A percentile compares a stretch with the other conserved stretches of the same genome.
These are phyloP conservation scores for Epithemia pelagica DNA, from an alignment of 108 stramenopile species.

Conservation along the genomic window DNA sequence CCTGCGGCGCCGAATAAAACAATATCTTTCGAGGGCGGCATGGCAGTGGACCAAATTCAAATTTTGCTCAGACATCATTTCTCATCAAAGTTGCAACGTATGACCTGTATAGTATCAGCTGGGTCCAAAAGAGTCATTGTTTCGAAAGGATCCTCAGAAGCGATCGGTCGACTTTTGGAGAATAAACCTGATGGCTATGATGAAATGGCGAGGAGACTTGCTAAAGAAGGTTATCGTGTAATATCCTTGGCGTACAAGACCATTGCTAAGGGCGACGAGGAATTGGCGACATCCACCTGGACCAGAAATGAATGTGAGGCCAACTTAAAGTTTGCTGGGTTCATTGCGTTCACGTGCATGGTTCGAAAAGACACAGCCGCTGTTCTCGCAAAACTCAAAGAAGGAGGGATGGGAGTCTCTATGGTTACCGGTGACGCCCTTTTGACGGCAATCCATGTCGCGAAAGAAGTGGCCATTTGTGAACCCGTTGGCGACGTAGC, in stretches of 20 bases:
- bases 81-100: conserved; percentile 93
- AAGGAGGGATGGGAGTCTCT: conserved; percentile 84
- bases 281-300: conserved; percentile 43
- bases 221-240: conserved; percentile 88
- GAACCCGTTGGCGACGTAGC: conserved; percentile 31
- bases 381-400: conserved; percentile 68
- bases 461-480: conserved; percentile 85
- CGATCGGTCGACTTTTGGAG: conserved; percentile 68
- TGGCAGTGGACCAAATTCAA: conserved; percentile 45
- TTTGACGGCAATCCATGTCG: conserved; percentile 93
- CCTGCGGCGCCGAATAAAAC: conserved; percentile 28
- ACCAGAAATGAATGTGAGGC: conserved; percentile 64
- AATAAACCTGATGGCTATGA: conserved; percentile 68
- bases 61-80: conserved; percentile 93
- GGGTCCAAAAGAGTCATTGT: conserved; percentile 62
- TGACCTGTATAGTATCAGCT: conserved; percentile 89
- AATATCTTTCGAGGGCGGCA: conserved; percentile 15
- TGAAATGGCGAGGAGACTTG: conserved; percentile 55
- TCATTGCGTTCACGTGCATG: conserved; percentile 93
- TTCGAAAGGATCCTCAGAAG: conserved; percentile 96
- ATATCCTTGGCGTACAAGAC: conserved; percentile 89
- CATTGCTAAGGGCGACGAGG: conserved; percentile 24
- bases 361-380: conserved; percentile 86
- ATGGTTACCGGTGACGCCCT: conserved; percentile 97
- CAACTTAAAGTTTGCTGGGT: conserved; percentile 81